Evolutionary conservation across 2,329 filamentous ascomycete species (phyloP).

Genomic region (Chrysosporium keratinophilum): DNA sequence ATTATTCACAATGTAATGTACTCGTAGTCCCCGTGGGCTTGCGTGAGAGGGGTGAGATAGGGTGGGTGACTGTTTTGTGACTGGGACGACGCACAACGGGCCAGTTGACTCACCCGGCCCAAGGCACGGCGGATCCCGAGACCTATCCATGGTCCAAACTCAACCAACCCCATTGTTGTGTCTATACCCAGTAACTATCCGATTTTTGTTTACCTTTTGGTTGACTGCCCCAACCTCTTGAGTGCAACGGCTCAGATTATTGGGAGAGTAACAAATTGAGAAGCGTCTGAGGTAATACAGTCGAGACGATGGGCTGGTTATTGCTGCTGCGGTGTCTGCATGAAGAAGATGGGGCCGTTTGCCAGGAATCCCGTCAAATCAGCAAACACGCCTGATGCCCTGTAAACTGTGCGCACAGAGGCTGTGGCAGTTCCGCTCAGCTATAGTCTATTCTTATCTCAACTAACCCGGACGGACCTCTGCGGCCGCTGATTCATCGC

Average conservation of each 20-base stretch:
- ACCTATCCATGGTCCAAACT: neutral
- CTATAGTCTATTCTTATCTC: neutral
- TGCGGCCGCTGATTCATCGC: conserved; percentile 1
- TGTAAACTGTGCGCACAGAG: neutral
- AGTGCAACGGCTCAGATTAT: neutral
- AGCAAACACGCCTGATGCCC: conserved; percentile 1
- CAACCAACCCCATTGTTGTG: no score
- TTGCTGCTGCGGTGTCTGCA: neutral
- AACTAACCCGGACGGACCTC: neutral
- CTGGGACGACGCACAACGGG: no score
- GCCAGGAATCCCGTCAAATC: conserved; percentile 2
- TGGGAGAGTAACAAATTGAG: neutral
- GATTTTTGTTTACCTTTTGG: no score
- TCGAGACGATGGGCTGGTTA: no score
- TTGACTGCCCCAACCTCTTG: neutral
- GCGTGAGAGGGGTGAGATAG: no score
- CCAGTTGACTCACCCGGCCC: neutral
- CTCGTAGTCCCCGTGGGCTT: no score
- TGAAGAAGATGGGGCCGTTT: neutral
- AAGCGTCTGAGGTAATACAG: neutral
- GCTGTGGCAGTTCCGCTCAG: neutral
- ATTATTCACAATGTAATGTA: no score
- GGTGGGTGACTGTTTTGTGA: no score
- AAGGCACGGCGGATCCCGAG: neutral
- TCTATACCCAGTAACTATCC: no score